phyloP scores from a whole-genome alignment of 345 rosid species.

The Nasturtium officinale region DNA sequence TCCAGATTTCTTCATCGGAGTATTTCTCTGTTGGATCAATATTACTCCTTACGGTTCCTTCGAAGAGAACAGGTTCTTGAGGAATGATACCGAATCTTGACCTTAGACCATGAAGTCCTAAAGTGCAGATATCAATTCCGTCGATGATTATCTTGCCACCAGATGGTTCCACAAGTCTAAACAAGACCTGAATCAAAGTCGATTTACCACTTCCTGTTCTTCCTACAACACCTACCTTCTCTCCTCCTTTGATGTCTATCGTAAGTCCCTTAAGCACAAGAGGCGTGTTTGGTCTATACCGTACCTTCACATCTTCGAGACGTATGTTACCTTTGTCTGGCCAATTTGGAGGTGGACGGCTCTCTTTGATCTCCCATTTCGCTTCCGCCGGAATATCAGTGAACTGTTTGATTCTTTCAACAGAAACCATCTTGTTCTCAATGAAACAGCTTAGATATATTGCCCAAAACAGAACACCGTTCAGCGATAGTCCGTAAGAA shows the following conservation, averaged over 20 bases:
- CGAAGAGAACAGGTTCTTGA: constrained; percentile 96
- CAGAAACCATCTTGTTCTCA: constrained; percentile 90
- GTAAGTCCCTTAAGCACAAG: constrained; percentile 83
- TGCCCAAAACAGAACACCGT: constrained; percentile 74
- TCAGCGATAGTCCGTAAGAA: constrained; percentile 89
- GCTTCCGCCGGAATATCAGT: constrained; percentile 80
- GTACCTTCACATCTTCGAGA: constrained; percentile 80
- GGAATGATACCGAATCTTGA: constrained; percentile 96
- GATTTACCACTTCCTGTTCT: constrained; percentile 99
- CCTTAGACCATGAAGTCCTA: constrained; percentile 92
- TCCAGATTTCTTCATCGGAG: constrained; percentile 91
- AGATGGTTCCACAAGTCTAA: constrained; percentile 87
- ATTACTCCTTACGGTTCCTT: constrained; percentile 95
- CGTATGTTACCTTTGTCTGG: constrained; percentile 73
- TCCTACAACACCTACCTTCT: constrained; percentile 90
- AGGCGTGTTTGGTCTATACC: constrained; percentile 88
- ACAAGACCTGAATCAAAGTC: constrained; percentile 85
- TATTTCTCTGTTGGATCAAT: constrained; percentile 81
- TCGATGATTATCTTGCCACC: constrained; percentile 82
- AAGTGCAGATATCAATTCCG: constrained; percentile 66
- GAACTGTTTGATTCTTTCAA: constrained; percentile 90
- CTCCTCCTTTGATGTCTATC: constrained; percentile 80
- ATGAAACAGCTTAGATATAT: constrained; percentile 83
- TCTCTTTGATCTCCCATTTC: constrained; percentile 67
- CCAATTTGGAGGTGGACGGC: constrained; percentile 76